Percentiles rank a stretch among this genome's conserved stretches.
Evolutionary conservation across 2,329 filamentous ascomycete species (phyloP).

Genomic region (Fusarium subglutinans): DNA sequence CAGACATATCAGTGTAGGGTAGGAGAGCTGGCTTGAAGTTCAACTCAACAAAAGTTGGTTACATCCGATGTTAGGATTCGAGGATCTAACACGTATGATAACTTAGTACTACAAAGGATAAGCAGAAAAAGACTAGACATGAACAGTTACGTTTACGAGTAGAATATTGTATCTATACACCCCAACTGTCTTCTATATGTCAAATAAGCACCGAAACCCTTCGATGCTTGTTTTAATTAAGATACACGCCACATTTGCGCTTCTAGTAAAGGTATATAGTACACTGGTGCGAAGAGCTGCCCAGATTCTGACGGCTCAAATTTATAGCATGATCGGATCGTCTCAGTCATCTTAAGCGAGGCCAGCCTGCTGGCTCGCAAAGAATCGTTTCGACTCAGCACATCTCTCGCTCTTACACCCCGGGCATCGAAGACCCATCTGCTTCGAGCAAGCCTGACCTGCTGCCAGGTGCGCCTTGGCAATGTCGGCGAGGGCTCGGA

Average conservation of each 20-base stretch:
- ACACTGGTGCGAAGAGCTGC: conserved; percentile 11
- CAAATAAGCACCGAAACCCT: not conserved
- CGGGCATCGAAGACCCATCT: conserved; percentile 92
- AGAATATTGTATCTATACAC: conserved; percentile 15
- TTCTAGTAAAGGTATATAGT: conserved; percentile 27
- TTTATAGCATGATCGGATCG: not conserved
- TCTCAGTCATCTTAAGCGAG: conserved; percentile 15
- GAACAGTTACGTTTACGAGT: not conserved
- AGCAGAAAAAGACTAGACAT: not conserved
- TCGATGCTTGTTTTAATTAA: conserved; percentile 21
- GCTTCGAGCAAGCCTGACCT: conserved; percentile 74
- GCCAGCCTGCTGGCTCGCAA: conserved; percentile 55
- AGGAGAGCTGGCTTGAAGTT: not conserved
- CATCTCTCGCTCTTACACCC: conserved; percentile 93
- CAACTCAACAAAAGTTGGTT: not conserved
- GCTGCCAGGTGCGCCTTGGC: conserved; percentile 81
- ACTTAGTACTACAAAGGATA: not conserved
- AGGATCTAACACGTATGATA: not conserved
- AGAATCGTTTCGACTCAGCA: conserved; percentile 77
- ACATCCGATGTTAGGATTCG: not conserved
- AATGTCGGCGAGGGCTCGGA: conserved; percentile 86
- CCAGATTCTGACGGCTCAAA: not conserved
- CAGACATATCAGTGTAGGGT: not conserved
- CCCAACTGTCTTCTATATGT: not conserved
- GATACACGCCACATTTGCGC: conserved; percentile 6